phyloP scores from a whole-genome alignment of 2,329 filamentous ascomycete genomes.

The Cercospora canescens region DNA sequence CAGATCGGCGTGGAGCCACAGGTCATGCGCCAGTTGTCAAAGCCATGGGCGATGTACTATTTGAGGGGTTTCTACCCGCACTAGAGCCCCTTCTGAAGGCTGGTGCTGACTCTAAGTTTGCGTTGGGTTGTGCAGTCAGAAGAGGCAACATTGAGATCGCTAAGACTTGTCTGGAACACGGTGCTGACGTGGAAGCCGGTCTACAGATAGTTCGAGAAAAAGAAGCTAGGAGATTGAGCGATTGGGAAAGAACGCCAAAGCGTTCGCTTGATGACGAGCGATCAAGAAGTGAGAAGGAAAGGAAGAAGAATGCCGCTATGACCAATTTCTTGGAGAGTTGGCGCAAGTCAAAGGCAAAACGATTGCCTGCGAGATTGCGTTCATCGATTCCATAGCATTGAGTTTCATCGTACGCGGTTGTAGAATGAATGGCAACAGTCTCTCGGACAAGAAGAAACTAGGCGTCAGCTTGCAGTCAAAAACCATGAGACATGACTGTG shows the following conservation, averaged over 20 bases:
- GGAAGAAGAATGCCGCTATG: not conserved
- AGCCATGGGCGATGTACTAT: not conserved
- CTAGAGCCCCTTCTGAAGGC: constrained; percentile 12
- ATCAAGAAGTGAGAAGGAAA: not conserved
- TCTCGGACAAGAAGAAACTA: not conserved
- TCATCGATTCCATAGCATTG: not conserved
- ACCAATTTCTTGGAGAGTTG: not conserved
- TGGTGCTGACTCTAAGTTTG: constrained; percentile 6
- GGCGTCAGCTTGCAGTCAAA: not conserved
- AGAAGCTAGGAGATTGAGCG: not conserved
- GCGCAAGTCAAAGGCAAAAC: not conserved
- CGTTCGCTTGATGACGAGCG: not conserved
- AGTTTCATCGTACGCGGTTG: not conserved
- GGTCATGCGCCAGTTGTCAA: not conserved
- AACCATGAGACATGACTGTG: not conserved
- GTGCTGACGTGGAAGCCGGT: not conserved
- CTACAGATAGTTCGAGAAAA: not conserved
- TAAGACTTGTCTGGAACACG: constrained; percentile 4
- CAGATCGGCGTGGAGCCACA: not conserved
- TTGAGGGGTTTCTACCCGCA: constrained; percentile 8
- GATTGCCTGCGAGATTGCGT: not conserved
- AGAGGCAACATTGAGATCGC: constrained; percentile 6
- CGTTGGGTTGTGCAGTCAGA: not conserved
- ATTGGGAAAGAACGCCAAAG: not conserved
- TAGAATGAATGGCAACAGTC: not conserved